Evolutionary conservation across 2,329 filamentous ascomycete species (phyloP).

Genomic region (Fusarium coicis): DNA sequence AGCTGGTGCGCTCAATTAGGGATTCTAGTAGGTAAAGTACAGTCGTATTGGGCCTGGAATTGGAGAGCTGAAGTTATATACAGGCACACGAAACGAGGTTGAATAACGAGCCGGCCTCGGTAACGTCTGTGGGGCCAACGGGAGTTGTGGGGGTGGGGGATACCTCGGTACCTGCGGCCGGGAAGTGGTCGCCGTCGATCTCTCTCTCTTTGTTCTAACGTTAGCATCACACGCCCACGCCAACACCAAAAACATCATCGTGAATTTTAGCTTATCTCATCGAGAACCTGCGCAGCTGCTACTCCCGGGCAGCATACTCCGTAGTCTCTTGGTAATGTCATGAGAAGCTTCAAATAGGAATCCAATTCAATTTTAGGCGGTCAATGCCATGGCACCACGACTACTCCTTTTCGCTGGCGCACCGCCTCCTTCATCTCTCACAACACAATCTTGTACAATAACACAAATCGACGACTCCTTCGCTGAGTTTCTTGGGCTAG

Average conservation of each 20-base stretch:
- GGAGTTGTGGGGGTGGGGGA: conserved; percentile 33
- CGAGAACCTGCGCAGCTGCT: neutral
- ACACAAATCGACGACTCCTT: conserved; percentile 43
- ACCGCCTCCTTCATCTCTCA: conserved; percentile 46
- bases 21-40: no score
- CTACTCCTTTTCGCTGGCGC: conserved; percentile 55
- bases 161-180: conserved; percentile 38
- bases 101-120: conserved; percentile 27
- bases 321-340: neutral
- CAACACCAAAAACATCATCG: neutral
- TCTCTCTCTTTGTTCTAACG: neutral
- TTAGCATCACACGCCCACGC: neutral
- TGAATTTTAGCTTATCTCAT: conserved; percentile 8
- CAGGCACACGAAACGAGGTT: conserved; percentile 10
- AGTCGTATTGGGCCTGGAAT: neutral
- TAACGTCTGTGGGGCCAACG: conserved; percentile 18
- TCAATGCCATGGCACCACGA: conserved; percentile 39
- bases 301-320: neutral
- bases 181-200: conserved; percentile 26
- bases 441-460: conserved; percentile 47
- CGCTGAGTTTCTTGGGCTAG: conserved; percentile 41
- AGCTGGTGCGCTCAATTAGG: neutral
- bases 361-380: neutral
- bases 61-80: neutral
- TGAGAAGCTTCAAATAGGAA: conserved; percentile 9